phyloP scores from a whole-genome alignment of 805 yeast genomes.

The Blastobotrys attinorum region DNA sequence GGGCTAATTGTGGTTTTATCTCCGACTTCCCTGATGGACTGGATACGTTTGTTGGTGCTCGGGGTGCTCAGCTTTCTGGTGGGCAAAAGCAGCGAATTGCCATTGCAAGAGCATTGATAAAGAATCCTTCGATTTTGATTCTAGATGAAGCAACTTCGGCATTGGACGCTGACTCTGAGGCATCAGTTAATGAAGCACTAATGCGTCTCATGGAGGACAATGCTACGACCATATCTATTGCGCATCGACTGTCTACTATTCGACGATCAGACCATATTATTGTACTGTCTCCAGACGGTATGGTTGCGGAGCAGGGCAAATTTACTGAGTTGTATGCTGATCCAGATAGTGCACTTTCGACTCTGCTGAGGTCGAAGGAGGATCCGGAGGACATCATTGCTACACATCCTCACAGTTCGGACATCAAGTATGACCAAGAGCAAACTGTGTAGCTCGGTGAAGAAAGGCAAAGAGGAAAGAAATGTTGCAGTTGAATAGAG shows the following conservation, averaged over 20 bases:
- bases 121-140: constrained; percentile 71
- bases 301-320: constrained; percentile 63
- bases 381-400: constrained; percentile 7
- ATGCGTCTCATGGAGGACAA: constrained; percentile 45
- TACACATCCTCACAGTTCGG: background rate
- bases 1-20: constrained; percentile 75
- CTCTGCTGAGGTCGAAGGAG: constrained; percentile 15
- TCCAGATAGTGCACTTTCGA: constrained; percentile 39
- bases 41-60: constrained; percentile 77
- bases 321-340: constrained; percentile 45
- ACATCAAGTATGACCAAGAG: no score
- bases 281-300: constrained; percentile 67
- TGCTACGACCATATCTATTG: constrained; percentile 72
- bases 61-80: constrained; percentile 85
- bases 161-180: constrained; percentile 80
- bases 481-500: no score
- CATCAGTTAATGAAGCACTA: constrained; percentile 71
- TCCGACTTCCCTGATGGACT: constrained; percentile 71
- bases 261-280: constrained; percentile 72
- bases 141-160: constrained; percentile 96
- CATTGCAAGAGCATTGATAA: constrained; percentile 75
- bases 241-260: constrained; percentile 85
- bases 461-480: no score
- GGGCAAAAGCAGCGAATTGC: constrained; percentile 95
- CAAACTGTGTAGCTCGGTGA: no score